phyloP scores from a whole-genome alignment of 352 stramenopile species.

The Phytopythium delawarense region DNA sequence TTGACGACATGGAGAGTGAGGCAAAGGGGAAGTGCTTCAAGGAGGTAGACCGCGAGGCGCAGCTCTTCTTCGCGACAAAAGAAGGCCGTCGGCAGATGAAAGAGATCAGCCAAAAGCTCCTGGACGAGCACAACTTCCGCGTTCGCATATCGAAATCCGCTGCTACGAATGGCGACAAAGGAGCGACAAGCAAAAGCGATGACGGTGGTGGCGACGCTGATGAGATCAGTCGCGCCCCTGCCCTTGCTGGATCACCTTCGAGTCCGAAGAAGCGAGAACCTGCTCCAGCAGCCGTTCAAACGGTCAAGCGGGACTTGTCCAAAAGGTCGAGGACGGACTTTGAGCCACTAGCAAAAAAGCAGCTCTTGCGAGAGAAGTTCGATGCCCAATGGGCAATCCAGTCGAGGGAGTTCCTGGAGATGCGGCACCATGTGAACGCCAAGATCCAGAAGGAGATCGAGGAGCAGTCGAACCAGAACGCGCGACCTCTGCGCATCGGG shows the following conservation, averaged over 20 bases:
- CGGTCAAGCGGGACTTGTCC: constrained; percentile 49
- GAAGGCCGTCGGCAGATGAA: constrained; percentile 71
- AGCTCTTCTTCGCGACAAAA: constrained; percentile 63
- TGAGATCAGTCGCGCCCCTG: neutral
- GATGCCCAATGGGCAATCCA: constrained; percentile 49
- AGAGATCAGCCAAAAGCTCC: constrained; percentile 51
- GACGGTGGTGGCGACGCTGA: constrained; percentile 2
- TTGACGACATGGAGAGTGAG: constrained; percentile 71
- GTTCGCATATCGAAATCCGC: constrained; percentile 51
- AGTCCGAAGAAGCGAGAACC: neutral
- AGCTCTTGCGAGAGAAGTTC: constrained; percentile 71
- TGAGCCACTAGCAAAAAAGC: constrained; percentile 77
- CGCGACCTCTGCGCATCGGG: constrained; percentile 66
- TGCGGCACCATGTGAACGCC: constrained; percentile 62
- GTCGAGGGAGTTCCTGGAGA: constrained; percentile 62
- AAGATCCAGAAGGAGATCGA: constrained; percentile 70
- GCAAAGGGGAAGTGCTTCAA: constrained; percentile 71
- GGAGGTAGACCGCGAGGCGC: constrained; percentile 60
- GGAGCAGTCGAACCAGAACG: constrained; percentile 51
- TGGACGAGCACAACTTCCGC: constrained; percentile 85
- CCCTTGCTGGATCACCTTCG: neutral
- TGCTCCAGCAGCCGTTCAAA: neutral
- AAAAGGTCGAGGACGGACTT: constrained; percentile 71
- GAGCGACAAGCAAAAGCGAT: neutral
- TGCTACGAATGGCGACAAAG: constrained; percentile 1